These are phyloP conservation scores for Telopea speciosissima DNA, from an alignment of 177 flowering plant species.

Conservation along the genomic window DNA sequence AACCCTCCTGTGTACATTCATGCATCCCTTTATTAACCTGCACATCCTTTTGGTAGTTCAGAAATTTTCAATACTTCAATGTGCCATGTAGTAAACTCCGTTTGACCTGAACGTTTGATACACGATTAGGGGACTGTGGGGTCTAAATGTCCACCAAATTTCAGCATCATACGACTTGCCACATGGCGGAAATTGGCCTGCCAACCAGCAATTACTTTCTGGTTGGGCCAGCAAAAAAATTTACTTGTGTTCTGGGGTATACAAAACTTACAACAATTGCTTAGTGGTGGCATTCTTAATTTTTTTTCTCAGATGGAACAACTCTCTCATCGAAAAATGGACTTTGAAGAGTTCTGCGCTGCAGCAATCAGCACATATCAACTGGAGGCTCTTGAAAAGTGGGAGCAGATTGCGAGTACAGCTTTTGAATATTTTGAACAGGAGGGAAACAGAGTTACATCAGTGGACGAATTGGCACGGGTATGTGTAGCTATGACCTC, in stretches of 20 bases:
- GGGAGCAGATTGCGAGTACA: slow-evolving; percentile 68
- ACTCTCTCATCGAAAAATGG: slow-evolving; percentile 54
- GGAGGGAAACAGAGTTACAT: slow-evolving; percentile 68
- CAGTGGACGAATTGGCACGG: slow-evolving; percentile 75
- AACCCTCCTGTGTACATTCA: too few species aligned
- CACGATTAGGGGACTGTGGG: too few species aligned
- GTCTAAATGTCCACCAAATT: too few species aligned
- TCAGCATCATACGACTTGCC: too few species aligned
- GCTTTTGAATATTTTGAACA: slow-evolving; percentile 72
- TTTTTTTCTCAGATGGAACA: slow-evolving; percentile 61
- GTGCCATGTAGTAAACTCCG: too few species aligned
- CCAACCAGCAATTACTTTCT: too few species aligned
- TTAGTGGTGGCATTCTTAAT: background rate
- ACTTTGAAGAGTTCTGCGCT: slow-evolving; percentile 88
- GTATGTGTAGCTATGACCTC: slow-evolving; percentile 27
- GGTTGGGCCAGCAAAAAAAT: too few species aligned
- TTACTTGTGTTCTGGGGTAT: background rate
- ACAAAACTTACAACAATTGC: background rate
- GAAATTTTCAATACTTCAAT: too few species aligned
- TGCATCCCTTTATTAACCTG: too few species aligned
- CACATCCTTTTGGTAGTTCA: too few species aligned
- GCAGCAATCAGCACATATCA: slow-evolving; percentile 85
- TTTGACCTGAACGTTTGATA: too few species aligned
- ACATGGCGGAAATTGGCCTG: too few species aligned
- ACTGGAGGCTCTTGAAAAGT: slow-evolving; percentile 75